phyloP scores from a whole-genome alignment of 441 rosid genomes.

The Euphorbia schlechtendalii region DNA sequence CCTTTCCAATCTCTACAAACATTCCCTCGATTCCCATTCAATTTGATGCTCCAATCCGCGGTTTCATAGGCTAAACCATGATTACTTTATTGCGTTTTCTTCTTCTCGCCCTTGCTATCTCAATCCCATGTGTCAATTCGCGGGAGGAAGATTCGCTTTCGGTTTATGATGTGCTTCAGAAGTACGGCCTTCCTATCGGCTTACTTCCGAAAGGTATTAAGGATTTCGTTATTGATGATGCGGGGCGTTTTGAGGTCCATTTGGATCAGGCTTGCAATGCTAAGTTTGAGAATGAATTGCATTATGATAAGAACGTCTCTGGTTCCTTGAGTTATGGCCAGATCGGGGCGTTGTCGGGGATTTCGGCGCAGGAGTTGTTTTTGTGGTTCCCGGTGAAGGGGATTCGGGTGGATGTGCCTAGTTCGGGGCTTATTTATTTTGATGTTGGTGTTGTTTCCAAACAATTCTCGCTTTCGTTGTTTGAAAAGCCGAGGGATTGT shows the following conservation, averaged over 20 bases:
- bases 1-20: constrained; percentile 3
- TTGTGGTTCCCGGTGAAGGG: constrained; percentile 85
- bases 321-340: constrained; percentile 49
- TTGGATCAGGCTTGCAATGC: constrained; percentile 76
- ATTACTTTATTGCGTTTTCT: constrained; percentile 14
- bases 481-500: constrained; percentile 79
- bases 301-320: constrained; percentile 66
- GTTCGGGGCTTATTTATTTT: constrained; percentile 87
- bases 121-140: constrained; percentile 17
- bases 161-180: constrained; percentile 51
- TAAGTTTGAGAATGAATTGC: constrained; percentile 81
- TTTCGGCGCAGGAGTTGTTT: constrained; percentile 73
- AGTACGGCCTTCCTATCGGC: constrained; percentile 73
- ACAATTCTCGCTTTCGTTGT: constrained; percentile 76
- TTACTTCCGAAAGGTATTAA: constrained; percentile 74
- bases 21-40: not conserved
- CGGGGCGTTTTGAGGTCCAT: constrained; percentile 62
- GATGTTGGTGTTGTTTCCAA: constrained; percentile 82
- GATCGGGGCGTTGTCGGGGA: constrained; percentile 58
- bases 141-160: constrained; percentile 21
- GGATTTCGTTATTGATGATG: constrained; percentile 37
- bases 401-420: constrained; percentile 76
- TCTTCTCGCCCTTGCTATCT: constrained; percentile 19
- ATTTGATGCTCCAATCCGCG: constrained; percentile 20
- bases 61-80: too few relatives aligned